Conservation (phyloP, 805 yeast genomes). For the Yarrowia sp. region DNA sequence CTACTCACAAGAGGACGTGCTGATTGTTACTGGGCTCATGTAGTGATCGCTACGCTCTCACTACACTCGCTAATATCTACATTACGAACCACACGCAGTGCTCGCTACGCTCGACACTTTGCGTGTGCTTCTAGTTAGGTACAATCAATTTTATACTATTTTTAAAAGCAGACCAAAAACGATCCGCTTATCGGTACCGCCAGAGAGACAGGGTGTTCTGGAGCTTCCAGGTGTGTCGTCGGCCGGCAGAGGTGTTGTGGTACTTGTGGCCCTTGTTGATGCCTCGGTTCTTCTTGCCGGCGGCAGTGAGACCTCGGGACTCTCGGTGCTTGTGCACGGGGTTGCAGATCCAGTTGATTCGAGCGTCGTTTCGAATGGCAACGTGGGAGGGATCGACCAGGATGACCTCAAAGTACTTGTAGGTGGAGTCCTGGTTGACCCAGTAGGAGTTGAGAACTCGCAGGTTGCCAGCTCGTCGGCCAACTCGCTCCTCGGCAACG, state of each 20-base stretch:
- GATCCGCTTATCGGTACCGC: slow-evolving; percentile 92
- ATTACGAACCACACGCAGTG: too few relatives aligned
- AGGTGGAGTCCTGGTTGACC: slow-evolving; percentile 99
- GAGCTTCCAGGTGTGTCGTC: slow-evolving; percentile 99
- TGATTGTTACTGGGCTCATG: too few relatives aligned
- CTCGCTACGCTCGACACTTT: too few relatives aligned
- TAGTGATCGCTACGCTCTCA: too few relatives aligned
- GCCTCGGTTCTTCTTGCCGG: slow-evolving; percentile 99
- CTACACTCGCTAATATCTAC: too few relatives aligned
- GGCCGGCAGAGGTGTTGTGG: slow-evolving; percentile 98
- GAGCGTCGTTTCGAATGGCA: slow-evolving; percentile 98
- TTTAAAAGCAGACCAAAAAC: slow-evolving; percentile 11
- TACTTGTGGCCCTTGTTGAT: slow-evolving; percentile 99
- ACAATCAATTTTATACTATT: slow-evolving; percentile 28
- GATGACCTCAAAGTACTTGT: slow-evolving; percentile 99
- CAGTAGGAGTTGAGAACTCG: slow-evolving; percentile 99
- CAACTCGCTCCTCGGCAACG: slow-evolving; percentile 99
- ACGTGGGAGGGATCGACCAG: slow-evolving; percentile 97
- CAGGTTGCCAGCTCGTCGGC: slow-evolving; percentile 98
- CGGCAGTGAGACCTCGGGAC: slow-evolving; percentile 97
- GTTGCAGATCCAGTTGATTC: slow-evolving; percentile 99
- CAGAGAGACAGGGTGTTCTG: slow-evolving; percentile 98
- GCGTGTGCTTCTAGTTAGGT: neutral
- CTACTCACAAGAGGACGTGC: too few relatives aligned
- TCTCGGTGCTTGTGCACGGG: slow-evolving; percentile 99